Evolutionary conservation across 2,329 filamentous ascomycete species (phyloP), one percentile per base, ranked within the genome.

Genomic region (Epichloe scottii): DNA sequence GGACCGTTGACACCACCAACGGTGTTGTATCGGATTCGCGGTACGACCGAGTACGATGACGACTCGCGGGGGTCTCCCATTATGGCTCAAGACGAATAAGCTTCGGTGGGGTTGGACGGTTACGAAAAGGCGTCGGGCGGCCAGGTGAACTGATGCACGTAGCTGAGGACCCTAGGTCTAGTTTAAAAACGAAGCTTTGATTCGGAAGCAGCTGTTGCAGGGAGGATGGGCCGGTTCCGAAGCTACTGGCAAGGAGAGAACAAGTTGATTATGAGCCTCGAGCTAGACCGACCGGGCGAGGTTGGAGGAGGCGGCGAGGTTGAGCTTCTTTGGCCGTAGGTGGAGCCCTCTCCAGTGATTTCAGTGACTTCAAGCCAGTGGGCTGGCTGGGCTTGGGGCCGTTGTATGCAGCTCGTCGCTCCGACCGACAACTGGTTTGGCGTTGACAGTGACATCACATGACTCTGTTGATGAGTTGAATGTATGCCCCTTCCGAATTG

Each of bases 1-100:
- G 93, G 93, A 54, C 93, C 93, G 74, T 98, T 98, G 72, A 98
- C 85, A 76, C 91, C 91, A 66, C 89, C 88, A 67, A 98, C 89
- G 62, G 93, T 98, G 77, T 98, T 98, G 82, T 98, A 98, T 64
- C 86, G 84, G 72, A 97, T 71, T 63, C 77, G 72, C 54, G 78
- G 78, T 59, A 74, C 67, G 61, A 81, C 71, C 56, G 76, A 78
- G 69, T 81, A 81, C 57, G 77, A 78, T 54, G 76, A 77, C 56
- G 77, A 73, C 61, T 78, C 76, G 65, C 78, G 74, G 52, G 75
- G 75, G 68, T 81, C 78, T 62, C 70, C 63, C 75, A 78, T 78
- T 60, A 61, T 66, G 66, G 59, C 55, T 17, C 15, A 48, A 26
- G 37, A 30, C 8, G 21, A 35, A 44, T 41, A 19, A 48, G 54